A percentile compares a stretch with the other conserved stretches of the same genome.
These are phyloP conservation scores for Anisodus acutangulus DNA, from an alignment of 257 asterid genomes.

Conservation along the genomic window DNA sequence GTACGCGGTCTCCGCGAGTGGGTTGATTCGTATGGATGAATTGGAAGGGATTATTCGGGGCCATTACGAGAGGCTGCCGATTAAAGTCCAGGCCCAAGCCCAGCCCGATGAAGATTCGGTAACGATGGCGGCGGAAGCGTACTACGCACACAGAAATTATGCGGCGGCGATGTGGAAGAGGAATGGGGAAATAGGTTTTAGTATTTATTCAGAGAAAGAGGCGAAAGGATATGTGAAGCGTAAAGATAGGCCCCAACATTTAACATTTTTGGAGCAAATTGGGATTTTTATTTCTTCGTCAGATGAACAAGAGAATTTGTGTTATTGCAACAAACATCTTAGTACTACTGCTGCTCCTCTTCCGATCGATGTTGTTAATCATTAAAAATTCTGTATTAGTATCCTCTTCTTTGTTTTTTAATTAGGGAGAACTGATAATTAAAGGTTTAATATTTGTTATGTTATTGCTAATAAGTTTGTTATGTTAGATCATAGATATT, in stretches of 20 bases:
- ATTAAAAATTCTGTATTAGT: neutral
- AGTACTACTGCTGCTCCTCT: neutral
- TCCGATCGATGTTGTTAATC: constrained; percentile 14
- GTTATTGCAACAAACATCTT: neutral
- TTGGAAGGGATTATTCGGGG: constrained; percentile 63
- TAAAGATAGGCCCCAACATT: constrained; percentile 65
- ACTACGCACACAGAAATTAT: constrained; percentile 72
- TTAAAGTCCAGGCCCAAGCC: constrained; percentile 33
- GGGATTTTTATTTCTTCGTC: constrained; percentile 47
- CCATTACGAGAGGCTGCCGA: constrained; percentile 76
- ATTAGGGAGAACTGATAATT: constrained; percentile 17
- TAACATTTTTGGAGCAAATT: constrained; percentile 69
- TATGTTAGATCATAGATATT: constrained; percentile 12
- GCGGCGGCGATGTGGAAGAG: constrained; percentile 81
- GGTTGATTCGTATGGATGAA: constrained; percentile 67
- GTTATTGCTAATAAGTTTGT: neutral
- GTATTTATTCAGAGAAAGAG: constrained; percentile 61
- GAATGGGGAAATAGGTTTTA: constrained; percentile 58
- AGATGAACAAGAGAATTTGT: neutral
- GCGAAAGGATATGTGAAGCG: constrained; percentile 71
- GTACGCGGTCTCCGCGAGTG: constrained; percentile 61
- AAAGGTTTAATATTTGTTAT: neutral
- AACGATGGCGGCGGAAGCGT: constrained; percentile 49
- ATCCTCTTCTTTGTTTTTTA: neutral
- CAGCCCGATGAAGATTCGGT: neutral